Conservation (phyloP, 768 basidiomycete genomes). For the Termitomyces sp. region DNA sequence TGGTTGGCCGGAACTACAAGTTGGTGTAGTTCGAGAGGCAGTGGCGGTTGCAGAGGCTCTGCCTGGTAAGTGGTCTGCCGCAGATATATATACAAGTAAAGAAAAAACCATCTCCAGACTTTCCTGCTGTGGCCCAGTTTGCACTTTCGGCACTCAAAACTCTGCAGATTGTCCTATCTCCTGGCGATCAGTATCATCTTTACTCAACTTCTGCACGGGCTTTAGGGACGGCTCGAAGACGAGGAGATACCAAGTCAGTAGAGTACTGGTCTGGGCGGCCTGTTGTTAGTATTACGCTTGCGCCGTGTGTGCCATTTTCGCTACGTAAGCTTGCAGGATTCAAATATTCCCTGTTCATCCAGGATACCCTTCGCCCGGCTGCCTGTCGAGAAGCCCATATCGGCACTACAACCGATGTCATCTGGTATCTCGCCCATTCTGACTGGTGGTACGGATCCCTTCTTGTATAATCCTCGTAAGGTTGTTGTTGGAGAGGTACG, state of each 20-base stretch:
- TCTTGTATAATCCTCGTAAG: conserved; percentile 88
- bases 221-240: conserved; percentile 64
- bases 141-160: conserved; percentile 82
- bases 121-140: conserved; percentile 80
- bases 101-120: conserved; percentile 45
- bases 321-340: conserved; percentile 7
- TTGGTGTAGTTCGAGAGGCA: conserved; percentile 90
- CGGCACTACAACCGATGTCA: conserved; percentile 38
- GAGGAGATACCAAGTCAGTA: conserved; percentile 66
- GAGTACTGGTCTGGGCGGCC: conserved; percentile 88
- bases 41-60: conserved; percentile 88
- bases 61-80: conserved; percentile 54
- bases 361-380: conserved; percentile 70
- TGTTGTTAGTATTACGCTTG: conserved; percentile 71
- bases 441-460: conserved; percentile 65
- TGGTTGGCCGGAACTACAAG: conserved; percentile 94
- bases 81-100: background rate
- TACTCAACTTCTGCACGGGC: conserved; percentile 70
- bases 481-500: conserved; percentile 52
- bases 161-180: conserved; percentile 60
- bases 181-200: conserved; percentile 77
- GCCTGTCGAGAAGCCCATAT: conserved; percentile 68
- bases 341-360: background rate
- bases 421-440: conserved; percentile 44
- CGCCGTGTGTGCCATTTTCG: conserved; percentile 48